Evolutionary conservation across 495 filamentous ascomycete genomes (phyloP).

Genomic region (Neurospora terricola): DNA sequence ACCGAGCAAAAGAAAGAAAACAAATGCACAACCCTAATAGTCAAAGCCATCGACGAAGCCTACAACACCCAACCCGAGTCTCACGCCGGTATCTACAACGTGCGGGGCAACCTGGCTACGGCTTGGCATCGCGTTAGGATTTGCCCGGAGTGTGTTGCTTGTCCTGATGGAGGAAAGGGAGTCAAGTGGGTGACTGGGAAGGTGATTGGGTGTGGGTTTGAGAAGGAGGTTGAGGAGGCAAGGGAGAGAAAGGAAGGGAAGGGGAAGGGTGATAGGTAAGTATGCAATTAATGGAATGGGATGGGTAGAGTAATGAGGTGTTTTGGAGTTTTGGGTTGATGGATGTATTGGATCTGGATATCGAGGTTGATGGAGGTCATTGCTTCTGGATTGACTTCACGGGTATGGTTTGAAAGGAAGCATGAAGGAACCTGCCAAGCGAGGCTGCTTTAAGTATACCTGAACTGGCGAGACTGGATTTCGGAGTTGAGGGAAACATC

Average conservation of each 20-base stretch:
- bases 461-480: too few species aligned
- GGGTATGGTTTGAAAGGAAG: too few species aligned
- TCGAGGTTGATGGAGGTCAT: too few species aligned
- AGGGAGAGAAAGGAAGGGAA: neutral
- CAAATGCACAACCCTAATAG: conserved; percentile 34
- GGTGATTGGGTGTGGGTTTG: neutral
- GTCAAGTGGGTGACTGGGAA: conserved; percentile 9
- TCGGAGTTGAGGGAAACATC: too few species aligned
- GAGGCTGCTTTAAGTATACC: too few species aligned
- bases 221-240: neutral
- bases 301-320: neutral
- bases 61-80: conserved; percentile 48
- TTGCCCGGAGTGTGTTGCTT: conserved; percentile 15
- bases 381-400: too few species aligned
- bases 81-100: conserved; percentile 42
- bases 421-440: too few species aligned
- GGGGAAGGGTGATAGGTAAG: neutral
- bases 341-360: neutral
- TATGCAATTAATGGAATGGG: too few species aligned
- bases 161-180: neutral
- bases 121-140: conserved; percentile 44
- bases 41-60: conserved; percentile 49
- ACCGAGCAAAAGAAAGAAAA: neutral
- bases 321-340: neutral
- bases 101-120: conserved; percentile 44